phyloP scores from a whole-genome alignment of 352 stramenopile species.

The Phytophthora tubulina region DNA sequence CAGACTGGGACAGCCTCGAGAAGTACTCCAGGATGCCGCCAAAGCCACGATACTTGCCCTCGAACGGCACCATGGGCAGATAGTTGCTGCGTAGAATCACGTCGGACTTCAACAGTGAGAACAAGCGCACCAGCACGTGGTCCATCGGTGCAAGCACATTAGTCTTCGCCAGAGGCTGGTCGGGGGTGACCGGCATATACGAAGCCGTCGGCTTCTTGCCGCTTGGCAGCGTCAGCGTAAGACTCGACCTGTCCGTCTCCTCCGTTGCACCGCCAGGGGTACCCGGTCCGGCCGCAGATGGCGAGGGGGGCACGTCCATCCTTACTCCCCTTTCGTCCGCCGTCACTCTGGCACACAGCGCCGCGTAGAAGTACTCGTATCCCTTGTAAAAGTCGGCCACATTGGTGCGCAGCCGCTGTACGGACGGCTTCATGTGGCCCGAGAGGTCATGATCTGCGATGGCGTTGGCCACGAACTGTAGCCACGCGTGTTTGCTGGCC shows the following conservation, averaged over 20 bases:
- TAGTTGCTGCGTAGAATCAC: conserved; percentile 88
- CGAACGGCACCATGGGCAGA: conserved; percentile 91
- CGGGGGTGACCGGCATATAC: conserved; percentile 57
- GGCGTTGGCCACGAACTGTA: conserved; percentile 76
- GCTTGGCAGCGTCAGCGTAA: conserved; percentile 26
- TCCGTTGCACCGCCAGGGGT: conserved; percentile 25
- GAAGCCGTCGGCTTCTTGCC: conserved; percentile 62
- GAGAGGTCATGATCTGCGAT: conserved; percentile 61
- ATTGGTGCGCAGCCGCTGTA: conserved; percentile 52
- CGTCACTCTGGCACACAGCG: conserved; percentile 65
- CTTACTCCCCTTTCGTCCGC: conserved; percentile 40
- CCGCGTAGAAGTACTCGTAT: conserved; percentile 80
- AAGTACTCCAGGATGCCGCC: conserved; percentile 85
- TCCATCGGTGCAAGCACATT: conserved; percentile 59
- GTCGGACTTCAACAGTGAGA: conserved; percentile 82
- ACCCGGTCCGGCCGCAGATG: conserved; percentile 8
- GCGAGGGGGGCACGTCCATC: conserved; percentile 21
- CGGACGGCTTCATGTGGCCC: conserved; percentile 40
- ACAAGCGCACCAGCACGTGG: conserved; percentile 74
- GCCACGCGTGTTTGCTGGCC: conserved; percentile 83
- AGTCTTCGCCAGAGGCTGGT: conserved; percentile 66
- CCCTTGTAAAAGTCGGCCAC: conserved; percentile 79
- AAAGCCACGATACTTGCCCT: conserved; percentile 84
- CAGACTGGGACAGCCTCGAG: conserved; percentile 68
- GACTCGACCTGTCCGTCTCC: conserved; percentile 40